phyloP scores from a whole-genome alignment of 495 filamentous ascomycete genomes.

The Neurospora tetrasperma region DNA sequence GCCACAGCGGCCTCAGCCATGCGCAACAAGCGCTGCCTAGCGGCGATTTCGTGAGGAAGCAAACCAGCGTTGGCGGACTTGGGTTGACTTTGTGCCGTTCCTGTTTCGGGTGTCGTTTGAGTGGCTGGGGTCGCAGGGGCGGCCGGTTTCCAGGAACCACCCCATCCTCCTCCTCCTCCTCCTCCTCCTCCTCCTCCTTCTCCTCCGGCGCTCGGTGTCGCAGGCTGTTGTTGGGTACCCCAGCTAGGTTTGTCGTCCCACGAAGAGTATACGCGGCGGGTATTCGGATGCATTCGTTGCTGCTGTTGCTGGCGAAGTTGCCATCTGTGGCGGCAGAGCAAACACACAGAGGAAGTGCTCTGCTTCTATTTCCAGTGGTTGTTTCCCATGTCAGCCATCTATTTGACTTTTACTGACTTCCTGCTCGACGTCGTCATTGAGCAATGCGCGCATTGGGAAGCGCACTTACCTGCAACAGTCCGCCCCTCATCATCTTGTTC shows the following conservation, averaged over 20 bases:
- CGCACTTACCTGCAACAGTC: slow-evolving; percentile 24
- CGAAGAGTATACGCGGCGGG: neutral
- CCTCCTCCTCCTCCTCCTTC: neutral
- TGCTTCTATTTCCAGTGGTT: slow-evolving; percentile 12
- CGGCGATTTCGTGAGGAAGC: slow-evolving; percentile 16
- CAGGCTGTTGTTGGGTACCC: neutral
- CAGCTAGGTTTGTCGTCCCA: neutral
- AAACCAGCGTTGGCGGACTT: slow-evolving; percentile 1
- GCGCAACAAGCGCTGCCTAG: slow-evolving; percentile 3
- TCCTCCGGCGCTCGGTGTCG: neutral
- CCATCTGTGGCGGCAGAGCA: slow-evolving; percentile 16
- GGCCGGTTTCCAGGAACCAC: neutral
- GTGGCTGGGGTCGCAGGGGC: neutral
- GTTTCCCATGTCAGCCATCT: neutral
- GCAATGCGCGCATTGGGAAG: neutral
- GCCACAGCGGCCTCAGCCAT: neutral
- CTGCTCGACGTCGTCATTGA: neutral
- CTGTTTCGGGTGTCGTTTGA: neutral
- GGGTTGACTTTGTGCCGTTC: neutral
- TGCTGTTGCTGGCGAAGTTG: neutral
- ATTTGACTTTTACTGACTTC: neutral
- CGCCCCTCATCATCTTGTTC: slow-evolving; percentile 23
- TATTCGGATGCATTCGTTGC: neutral
- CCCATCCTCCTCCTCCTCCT: neutral
- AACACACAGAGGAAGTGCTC: slow-evolving; percentile 15